Conservation (phyloP, 202 grass and related monocot species). For the Hordeum pubiflorum region DNA sequence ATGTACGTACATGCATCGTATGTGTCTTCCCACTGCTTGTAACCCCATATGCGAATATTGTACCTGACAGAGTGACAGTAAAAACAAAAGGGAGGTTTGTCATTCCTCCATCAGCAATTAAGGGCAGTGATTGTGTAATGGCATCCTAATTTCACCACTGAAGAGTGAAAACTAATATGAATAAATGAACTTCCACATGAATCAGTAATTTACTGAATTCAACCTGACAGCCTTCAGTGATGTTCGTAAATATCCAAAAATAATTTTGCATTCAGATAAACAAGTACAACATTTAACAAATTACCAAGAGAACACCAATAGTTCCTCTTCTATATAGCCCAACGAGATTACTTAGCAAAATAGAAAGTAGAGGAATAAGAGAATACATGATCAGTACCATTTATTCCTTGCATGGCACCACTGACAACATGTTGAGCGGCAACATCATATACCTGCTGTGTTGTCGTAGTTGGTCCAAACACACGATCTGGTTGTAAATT, state of each 20-base stretch:
- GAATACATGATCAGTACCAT: slow-evolving; percentile 49
- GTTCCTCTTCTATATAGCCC: background rate
- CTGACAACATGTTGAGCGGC: slow-evolving; percentile 95
- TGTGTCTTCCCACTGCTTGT: slow-evolving; percentile 99
- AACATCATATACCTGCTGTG: slow-evolving; percentile 98
- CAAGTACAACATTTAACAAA: background rate
- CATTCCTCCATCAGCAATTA: background rate
- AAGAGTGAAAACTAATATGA: background rate
- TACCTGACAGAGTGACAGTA: slow-evolving; percentile 45
- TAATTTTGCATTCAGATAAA: background rate
- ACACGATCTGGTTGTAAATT: slow-evolving; percentile 67
- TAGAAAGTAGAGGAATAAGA: background rate
- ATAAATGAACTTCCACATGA: too few relatives aligned
- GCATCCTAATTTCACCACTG: background rate
- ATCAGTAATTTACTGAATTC: background rate
- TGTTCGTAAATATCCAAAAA: background rate
- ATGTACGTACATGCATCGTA: slow-evolving; percentile 89
- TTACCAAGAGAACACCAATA: background rate
- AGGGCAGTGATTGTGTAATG: background rate
- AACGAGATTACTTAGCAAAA: background rate
- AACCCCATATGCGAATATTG: slow-evolving; percentile 99
- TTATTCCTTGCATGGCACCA: slow-evolving; percentile 90
- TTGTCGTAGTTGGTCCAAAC: slow-evolving; percentile 97
- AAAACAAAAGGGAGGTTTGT: background rate
- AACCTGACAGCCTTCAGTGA: background rate